Evolutionary conservation across 768 basidiomycete species (phyloP), one percentile per base, ranked within the genome.

Genomic region (Boletus tylopilopsis): DNA sequence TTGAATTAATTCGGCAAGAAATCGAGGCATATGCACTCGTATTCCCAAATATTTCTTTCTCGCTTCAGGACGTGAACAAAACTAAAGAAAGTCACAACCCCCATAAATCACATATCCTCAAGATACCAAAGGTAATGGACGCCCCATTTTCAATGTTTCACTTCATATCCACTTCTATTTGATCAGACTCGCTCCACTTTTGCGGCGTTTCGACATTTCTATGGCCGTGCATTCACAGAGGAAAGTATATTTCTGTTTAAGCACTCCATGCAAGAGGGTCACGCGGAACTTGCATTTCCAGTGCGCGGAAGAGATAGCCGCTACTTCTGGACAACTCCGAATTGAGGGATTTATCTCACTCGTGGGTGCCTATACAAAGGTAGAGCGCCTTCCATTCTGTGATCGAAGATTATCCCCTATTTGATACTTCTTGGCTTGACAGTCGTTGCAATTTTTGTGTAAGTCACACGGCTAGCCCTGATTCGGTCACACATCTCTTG

Each of bases 361-460:
- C 6, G 77, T 80, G 16, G 90, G 90, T 8, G 78, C 85, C 21
- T 69, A 74, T 53, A 84, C 89, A 19, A 92, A 86, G 73, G 93
- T 84, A 52, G 47, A 23, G 59, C 3, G 6, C n/a, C 46, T 57
- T 50, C 56, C 51, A 49, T 56, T 59, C 39, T 33, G 10, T 42
- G 42, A 55, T 51, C 42, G 44, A 47, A 59, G 16, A 40, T 45
- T 24, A 39, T 35, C 40, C 46, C 55, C 42, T 56, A 55, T 68
- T 50, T 62, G 42, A 58, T 36, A 55, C 33, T 50, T 36, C 53
- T 65, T 53, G 57, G 53, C 51, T 27, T 49, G 52, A 51, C 62
- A 95, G 90, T 70, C 79, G n/a, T 80, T 86, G 66, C 94, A 98
- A 67, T 90, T 85, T 70, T 67, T 97, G 36, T 96, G 94, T 94